Conservation (phyloP, 2,329 filamentous ascomycete genomes). For the Fusarium chlamydosporum region DNA sequence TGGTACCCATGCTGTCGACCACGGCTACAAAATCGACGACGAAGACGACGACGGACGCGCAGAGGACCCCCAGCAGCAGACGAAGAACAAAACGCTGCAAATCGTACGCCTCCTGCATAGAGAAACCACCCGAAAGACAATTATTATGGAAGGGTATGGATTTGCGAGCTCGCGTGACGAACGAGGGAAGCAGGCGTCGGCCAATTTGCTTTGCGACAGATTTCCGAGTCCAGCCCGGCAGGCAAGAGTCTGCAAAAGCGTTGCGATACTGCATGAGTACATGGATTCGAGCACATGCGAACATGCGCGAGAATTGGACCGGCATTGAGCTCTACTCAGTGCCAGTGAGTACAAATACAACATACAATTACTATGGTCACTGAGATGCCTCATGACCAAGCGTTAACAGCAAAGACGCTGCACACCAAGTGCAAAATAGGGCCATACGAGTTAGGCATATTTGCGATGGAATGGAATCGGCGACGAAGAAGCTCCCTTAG, state of each 20-base stretch:
- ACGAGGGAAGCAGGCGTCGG: neutral
- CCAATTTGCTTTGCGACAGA: constrained; percentile 2
- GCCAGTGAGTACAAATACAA: neutral
- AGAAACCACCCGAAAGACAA: neutral
- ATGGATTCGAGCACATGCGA: constrained; percentile 1
- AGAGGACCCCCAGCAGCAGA: constrained; percentile 39
- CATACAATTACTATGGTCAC: neutral
- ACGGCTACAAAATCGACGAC: constrained; percentile 34
- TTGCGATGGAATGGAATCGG: neutral
- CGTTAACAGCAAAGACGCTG: neutral
- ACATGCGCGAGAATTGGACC: neutral
- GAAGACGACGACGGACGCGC: constrained; percentile 35
- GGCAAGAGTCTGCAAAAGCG: neutral
- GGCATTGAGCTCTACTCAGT: neutral
- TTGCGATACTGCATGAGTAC: constrained; percentile 10
- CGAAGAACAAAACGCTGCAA: constrained; percentile 36
- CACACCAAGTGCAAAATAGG: neutral
- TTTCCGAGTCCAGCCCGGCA: neutral
- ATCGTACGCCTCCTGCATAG: constrained; percentile 29
- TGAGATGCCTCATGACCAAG: neutral
- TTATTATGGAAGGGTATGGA: neutral
- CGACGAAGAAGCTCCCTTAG: neutral
- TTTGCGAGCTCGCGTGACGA: neutral
- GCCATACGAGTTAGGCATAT: neutral
- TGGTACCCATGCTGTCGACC: constrained; percentile 54